Evolutionary conservation across 75 land plant genomes (phyloP), one percentile per base, ranked within the genome.

Genomic region (Picea sitchensis): DNA sequence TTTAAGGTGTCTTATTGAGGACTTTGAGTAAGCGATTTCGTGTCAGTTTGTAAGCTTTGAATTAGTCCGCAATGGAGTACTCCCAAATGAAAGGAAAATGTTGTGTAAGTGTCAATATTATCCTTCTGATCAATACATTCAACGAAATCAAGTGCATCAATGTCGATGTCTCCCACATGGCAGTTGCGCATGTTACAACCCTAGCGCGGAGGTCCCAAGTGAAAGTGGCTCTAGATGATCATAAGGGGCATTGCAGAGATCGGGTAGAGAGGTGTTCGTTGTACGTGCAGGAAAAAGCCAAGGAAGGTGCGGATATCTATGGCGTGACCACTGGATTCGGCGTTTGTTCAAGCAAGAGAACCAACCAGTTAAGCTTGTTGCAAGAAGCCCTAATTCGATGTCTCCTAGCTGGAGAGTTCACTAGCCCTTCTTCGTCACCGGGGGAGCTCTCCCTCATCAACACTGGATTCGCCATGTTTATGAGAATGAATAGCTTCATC

Each of bases 391-490:
- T 83, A 5, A 83, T 83, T 32, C 85, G 73, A 4, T 83, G 67
- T 65, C 78, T 83, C 17, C 84, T 83, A 23, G 85, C 85, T 5
- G 85, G 85, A 1, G 74, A 82, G 2, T 60, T 83, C 32, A 85
- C 80, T 3, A 61, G 4, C 18, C 11, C 6, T 2, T 59, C 44
- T 41, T 3, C 76, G 11, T 59, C 51, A 2, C 18, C 47, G 14
- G 20, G 6, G 8, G 83, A 65, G 9, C 84, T 47, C 30, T n/a
- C 81, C 5, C 47, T 75, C 3, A 41, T 41, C 44, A 83, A 93
- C 21, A 76, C 96, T 21, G 79, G 92, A 21, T 90, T 76, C 14
- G 85, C 89, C 51, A 92, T 92, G 89, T 84, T 92, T 58, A 91
- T 92, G 13, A 61, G 94, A 4, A 90, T 88, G 17, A 92, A 90